Evolutionary conservation across 768 basidiomycete species (phyloP), one percentile per base, ranked within the genome.

Genomic region (Jaapia argillacea): DNA sequence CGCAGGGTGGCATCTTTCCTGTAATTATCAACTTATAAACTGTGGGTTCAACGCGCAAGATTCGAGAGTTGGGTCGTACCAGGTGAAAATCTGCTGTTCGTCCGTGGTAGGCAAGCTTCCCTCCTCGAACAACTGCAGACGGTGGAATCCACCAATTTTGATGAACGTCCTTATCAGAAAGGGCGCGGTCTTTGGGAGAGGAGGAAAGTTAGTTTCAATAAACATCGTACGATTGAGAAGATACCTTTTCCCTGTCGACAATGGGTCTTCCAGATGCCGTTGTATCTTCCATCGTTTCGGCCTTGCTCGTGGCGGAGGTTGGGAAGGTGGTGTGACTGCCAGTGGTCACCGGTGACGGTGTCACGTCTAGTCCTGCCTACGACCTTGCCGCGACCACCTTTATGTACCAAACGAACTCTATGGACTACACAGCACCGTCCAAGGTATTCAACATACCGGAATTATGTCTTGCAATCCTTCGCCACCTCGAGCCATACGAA

Each of bases 1-100:
- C 79, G 74, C 24, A 90, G 67, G 0, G 86, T 87, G 10, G 85
- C 81, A 53, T 90, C 85, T 66, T 77, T 85, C 86, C 87, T 89
- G 49, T 26, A 25, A 12, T 33, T 16, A 33, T 33, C 10, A 10
- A 16, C 16, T 33, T 16, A 33, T 33, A n/a, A n/a, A n/a, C n/a
- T n/a, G 10, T 33, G 10, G 16, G 16, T 33, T 16, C 28, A 33
- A 16, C 10, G 10, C 10, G 16, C 10, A 16, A 16, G 16, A 33
- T 10, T 10, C 10, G 16, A 33, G 28, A 16, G 28, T 33, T 33
- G n/a, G 12, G 7, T 12, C 20, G 20, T 53, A 84, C 87, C 87
- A 90, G 5, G 83, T 82, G 52, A 81, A 89, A 25, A 90, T 62
- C 54, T 88, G 85, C 38, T 85, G 81, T 55, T 90, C 87, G 48